phyloP scores from a whole-genome alignment of 257 asterid species.

The Fraxinus excelsior region DNA sequence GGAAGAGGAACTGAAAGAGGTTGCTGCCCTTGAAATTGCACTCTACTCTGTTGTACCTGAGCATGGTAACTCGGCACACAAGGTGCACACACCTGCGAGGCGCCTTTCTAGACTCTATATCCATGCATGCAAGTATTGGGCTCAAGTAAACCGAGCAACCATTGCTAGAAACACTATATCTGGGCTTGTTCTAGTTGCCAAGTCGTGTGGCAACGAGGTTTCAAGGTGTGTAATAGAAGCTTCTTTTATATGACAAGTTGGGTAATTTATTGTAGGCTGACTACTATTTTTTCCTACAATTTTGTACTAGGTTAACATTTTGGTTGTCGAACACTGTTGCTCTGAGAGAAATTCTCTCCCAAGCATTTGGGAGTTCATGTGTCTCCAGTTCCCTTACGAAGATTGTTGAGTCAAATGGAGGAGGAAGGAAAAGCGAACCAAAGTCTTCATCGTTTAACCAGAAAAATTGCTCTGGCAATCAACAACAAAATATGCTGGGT shows the following conservation, averaged over 20 bases:
- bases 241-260: constrained; percentile 19
- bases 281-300: constrained; percentile 20
- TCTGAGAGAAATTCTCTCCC: constrained; percentile 77
- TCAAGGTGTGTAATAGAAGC: constrained; percentile 59
- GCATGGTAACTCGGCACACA: constrained; percentile 92
- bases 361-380: constrained; percentile 79
- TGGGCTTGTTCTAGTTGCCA: constrained; percentile 81
- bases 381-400: constrained; percentile 51
- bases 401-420: constrained; percentile 44
- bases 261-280: constrained; percentile 24
- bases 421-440: constrained; percentile 36
- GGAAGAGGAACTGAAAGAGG: constrained; percentile 87
- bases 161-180: constrained; percentile 83
- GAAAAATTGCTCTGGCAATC: constrained; percentile 47
- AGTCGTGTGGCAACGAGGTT: constrained; percentile 90
- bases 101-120: constrained; percentile 84
- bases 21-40: constrained; percentile 90
- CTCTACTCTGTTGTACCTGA: constrained; percentile 93
- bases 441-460: constrained; percentile 36
- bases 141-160: constrained; percentile 77
- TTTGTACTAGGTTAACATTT: constrained; percentile 67
- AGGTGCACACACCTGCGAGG: constrained; percentile 95
- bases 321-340: constrained; percentile 93
- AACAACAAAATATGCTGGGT: constrained; percentile 46
- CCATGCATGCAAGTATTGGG: constrained; percentile 83